Evolutionary conservation across 371 early-diverging fungal genomes (phyloP).

Genomic region (Actinomortierella wolfii): DNA sequence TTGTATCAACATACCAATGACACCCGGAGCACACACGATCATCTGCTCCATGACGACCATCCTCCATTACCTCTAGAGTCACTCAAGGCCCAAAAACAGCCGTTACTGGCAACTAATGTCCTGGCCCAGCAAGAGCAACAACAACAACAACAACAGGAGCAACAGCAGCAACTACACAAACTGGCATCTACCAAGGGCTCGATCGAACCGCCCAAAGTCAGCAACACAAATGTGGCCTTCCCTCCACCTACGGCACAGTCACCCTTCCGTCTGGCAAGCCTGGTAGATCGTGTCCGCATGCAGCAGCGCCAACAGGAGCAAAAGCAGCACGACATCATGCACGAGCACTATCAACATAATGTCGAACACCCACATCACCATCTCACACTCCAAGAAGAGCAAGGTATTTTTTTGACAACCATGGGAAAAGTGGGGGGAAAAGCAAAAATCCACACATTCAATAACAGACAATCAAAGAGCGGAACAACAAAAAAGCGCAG

Average conservation of each 20-base stretch:
- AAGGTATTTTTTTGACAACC: neutral
- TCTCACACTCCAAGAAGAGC: constrained; percentile 12
- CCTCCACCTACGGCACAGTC: neutral
- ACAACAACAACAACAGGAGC: neutral
- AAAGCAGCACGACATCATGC: constrained; percentile 25
- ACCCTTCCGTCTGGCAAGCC: constrained; percentile 13
- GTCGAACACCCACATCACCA: constrained; percentile 14
- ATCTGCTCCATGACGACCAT: constrained; percentile 7
- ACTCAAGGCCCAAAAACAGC: constrained; percentile 37
- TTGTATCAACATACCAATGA: constrained; percentile 6
- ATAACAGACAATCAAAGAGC: neutral
- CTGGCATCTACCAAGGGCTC: constrained; percentile 9
- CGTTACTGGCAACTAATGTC: constrained; percentile 15
- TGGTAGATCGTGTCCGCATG: constrained; percentile 33
- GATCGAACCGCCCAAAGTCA: constrained; percentile 11
- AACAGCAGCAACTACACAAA: constrained; percentile 2
- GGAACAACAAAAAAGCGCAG: neutral
- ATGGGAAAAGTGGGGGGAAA: neutral
- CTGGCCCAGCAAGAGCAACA: constrained; percentile 20
- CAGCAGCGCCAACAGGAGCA: constrained; percentile 33
- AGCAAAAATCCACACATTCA: neutral
- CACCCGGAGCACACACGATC: constrained; percentile 3
- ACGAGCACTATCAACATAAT: constrained; percentile 2
- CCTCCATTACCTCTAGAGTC: constrained; percentile 12
- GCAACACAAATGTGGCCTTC: no score